These are phyloP conservation scores for Stereocaulon alpinum DNA, from an alignment of 495 filamentous ascomycete genomes.

Conservation along the genomic window DNA sequence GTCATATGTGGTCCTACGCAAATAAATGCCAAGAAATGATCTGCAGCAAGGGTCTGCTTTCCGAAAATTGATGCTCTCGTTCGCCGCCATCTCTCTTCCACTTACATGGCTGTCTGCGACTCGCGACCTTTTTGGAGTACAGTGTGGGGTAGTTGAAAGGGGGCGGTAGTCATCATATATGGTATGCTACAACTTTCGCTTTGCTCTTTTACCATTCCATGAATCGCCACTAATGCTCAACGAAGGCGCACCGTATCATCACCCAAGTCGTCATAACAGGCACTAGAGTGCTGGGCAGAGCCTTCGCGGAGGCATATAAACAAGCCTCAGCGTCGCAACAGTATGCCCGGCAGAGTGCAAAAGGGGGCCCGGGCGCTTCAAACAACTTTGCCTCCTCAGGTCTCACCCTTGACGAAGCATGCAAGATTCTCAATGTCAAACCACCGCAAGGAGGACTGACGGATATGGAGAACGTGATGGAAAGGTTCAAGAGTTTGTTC, in stretches of 20 bases:
- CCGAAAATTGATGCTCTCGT: background rate
- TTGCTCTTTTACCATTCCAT: background rate
- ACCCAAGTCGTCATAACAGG: slow-evolving; percentile 85
- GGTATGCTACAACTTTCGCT: background rate
- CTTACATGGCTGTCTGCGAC: background rate
- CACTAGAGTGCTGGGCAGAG: slow-evolving; percentile 81
- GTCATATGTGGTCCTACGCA: background rate
- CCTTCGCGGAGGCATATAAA: slow-evolving; percentile 83
- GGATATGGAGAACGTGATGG: slow-evolving; percentile 65
- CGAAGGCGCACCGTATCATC: slow-evolving; percentile 87
- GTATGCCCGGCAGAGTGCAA: slow-evolving; percentile 56
- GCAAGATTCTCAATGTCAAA: slow-evolving; percentile 94
- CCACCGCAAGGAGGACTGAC: slow-evolving; percentile 69
- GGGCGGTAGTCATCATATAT: background rate
- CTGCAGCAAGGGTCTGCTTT: background rate
- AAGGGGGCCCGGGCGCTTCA: slow-evolving; percentile 37
- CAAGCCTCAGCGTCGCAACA: slow-evolving; percentile 80
- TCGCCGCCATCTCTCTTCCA: background rate
- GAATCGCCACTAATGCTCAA: background rate
- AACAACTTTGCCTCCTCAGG: slow-evolving; percentile 52
- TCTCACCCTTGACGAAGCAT: slow-evolving; percentile 89
- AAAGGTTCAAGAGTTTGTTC: slow-evolving; percentile 89
- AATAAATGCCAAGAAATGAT: background rate
- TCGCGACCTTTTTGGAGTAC: background rate
- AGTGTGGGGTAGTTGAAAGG: background rate